These are phyloP conservation scores for Trametes cinnabarina DNA, from an alignment of 768 basidiomycete genomes.

Conservation along the genomic window DNA sequence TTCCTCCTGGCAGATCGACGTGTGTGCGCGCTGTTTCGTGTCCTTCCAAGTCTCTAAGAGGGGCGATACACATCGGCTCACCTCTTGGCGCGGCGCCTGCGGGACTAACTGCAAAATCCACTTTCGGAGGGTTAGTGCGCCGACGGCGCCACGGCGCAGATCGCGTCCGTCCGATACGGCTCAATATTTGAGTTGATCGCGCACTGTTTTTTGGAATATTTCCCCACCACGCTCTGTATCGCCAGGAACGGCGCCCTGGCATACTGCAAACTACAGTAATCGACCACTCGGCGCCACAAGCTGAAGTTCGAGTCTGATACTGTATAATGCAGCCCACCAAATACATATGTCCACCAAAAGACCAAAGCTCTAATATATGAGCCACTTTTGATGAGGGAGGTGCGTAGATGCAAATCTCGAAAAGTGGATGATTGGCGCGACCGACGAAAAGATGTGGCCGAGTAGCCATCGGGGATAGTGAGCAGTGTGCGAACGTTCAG, in stretches of 20 bases:
- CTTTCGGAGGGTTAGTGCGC: background rate
- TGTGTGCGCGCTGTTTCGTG: background rate
- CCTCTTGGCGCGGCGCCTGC: background rate
- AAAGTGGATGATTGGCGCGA: background rate
- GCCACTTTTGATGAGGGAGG: too few species aligned
- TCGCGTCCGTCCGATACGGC: constrained; percentile 9
- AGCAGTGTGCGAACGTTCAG: background rate
- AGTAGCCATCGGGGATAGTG: background rate
- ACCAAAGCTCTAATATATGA: too few species aligned
- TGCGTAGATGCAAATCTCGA: too few species aligned
- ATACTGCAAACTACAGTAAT: too few species aligned
- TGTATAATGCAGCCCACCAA: too few species aligned
- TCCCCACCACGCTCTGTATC: background rate
- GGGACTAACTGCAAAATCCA: too few species aligned
- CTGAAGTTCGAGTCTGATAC: too few species aligned
- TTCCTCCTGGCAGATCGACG: constrained; percentile 5
- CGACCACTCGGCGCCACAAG: background rate
- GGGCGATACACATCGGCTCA: background rate
- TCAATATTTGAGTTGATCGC: constrained; percentile 7
- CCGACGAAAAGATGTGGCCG: background rate
- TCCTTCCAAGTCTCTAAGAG: background rate
- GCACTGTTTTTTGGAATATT: background rate
- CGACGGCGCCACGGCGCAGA: constrained; percentile 1
- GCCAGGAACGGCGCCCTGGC: too few species aligned
- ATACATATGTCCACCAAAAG: too few species aligned